Evolutionary conservation across 345 rosid species (phyloP).

Genomic region (Rhodamnia rubescens): DNA sequence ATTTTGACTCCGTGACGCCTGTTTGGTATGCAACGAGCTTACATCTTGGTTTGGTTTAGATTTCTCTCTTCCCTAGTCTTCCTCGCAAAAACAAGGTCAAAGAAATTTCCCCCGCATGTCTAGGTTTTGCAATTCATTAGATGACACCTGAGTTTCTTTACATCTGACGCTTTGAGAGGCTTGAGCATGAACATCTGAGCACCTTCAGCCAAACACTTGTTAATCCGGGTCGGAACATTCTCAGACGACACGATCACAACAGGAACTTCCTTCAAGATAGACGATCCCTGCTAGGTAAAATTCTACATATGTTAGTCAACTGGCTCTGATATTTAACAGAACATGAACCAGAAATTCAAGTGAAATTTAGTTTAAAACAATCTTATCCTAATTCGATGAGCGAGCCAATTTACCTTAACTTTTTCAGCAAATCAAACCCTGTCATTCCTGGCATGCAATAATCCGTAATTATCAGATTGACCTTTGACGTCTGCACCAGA

Average conservation of each 20-base stretch:
- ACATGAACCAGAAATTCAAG: background rate
- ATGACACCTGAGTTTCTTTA: conserved; percentile 42
- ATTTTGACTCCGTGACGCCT: background rate
- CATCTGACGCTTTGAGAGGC: conserved; percentile 74
- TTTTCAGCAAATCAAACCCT: conserved; percentile 72
- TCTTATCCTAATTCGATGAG: background rate
- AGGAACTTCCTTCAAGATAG: conserved; percentile 57
- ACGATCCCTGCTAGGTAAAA: conserved; percentile 42
- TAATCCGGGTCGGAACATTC: conserved; percentile 59
- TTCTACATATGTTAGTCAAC: background rate
- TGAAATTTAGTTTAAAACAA: background rate
- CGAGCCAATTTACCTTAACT: conserved; percentile 40
- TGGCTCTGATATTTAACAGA: background rate
- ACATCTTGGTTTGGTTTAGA: background rate
- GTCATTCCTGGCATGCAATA: conserved; percentile 97
- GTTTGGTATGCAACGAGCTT: background rate
- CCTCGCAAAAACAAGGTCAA: background rate
- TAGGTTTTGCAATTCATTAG: conserved; percentile 28
- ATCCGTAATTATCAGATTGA: conserved; percentile 72
- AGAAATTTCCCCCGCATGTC: background rate
- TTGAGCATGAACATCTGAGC: conserved; percentile 86
- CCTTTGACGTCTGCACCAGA: conserved; percentile 39
- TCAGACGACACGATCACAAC: conserved; percentile 87
- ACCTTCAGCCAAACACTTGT: conserved; percentile 79
- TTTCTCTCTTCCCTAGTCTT: background rate